Percentiles rank a stretch among this genome's conserved stretches.
phyloP scores from a whole-genome alignment of 352 stramenopile genomes.

The Pythium vanterpoolii region DNA sequence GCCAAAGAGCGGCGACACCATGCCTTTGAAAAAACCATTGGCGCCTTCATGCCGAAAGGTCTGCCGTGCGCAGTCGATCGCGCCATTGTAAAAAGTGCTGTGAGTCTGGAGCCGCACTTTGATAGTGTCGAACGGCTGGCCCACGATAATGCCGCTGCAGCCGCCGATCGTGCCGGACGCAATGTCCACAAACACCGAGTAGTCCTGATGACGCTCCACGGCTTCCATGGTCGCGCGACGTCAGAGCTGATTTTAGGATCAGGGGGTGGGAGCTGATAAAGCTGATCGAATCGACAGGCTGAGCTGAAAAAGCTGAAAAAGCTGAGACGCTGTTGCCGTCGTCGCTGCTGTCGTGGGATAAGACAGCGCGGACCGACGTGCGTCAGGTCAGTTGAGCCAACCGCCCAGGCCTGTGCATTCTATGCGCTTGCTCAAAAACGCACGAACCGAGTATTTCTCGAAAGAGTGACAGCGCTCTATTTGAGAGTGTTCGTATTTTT shows the following conservation, averaged over 20 bases:
- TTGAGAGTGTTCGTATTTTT: not conserved
- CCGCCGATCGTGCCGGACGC: constrained; percentile 47
- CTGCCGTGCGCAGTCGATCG: constrained; percentile 41
- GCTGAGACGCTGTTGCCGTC: not conserved
- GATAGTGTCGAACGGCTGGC: constrained; percentile 61
- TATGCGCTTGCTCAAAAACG: constrained; percentile 1
- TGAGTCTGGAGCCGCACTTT: constrained; percentile 66
- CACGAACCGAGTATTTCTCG: not conserved
- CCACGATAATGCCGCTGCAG: constrained; percentile 52
- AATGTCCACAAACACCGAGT: constrained; percentile 51
- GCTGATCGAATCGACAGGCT: no score
- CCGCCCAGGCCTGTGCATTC: not conserved
- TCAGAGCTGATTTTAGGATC: not conserved
- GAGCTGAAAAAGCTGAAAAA: no score
- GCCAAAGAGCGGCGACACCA: constrained; percentile 75
- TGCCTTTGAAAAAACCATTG: constrained; percentile 82
- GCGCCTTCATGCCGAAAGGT: constrained; percentile 70
- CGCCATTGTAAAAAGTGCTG: constrained; percentile 49
- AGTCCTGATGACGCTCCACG: constrained; percentile 31
- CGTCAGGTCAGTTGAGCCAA: constrained; percentile 17
- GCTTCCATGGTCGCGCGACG: constrained; percentile 15
- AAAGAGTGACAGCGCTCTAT: constrained; percentile 10
- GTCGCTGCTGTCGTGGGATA: not conserved
- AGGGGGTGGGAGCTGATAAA: no score
- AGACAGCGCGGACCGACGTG: constrained; percentile 2